Conservation (phyloP, 2,329 filamentous ascomycete species). For the Aspergillus fumigatus region DNA sequence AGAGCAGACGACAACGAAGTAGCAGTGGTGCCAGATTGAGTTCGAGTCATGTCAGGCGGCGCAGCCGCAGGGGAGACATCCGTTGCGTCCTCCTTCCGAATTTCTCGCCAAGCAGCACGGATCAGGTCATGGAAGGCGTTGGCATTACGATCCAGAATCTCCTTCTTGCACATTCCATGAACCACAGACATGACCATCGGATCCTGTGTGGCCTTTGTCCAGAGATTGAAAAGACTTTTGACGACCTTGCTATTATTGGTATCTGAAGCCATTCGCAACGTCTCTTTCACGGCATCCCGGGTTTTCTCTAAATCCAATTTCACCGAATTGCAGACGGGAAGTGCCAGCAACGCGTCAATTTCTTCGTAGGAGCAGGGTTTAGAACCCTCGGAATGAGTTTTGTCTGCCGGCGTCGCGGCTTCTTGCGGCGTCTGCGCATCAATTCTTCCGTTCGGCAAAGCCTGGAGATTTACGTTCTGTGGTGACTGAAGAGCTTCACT, state of each 20-base stretch:
- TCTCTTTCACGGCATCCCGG: conserved; percentile 22
- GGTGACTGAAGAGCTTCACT: not conserved
- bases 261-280: conserved; percentile 25
- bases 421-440: conserved; percentile 10
- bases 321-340: conserved; percentile 18
- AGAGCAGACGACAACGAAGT: conserved; percentile 40
- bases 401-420: conserved; percentile 12
- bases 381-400: conserved; percentile 1
- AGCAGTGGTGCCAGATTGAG: conserved; percentile 25
- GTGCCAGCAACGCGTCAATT: conserved; percentile 14
- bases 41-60: conserved; percentile 12
- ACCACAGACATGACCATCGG: conserved; percentile 28
- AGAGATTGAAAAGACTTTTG: conserved; percentile 25
- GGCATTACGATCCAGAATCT: conserved; percentile 21
- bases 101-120: conserved; percentile 23
- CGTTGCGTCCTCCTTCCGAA: conserved; percentile 11
- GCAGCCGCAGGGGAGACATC: conserved; percentile 2
- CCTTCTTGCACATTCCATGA: conserved; percentile 25
- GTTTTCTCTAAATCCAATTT: conserved; percentile 27
- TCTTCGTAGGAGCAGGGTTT: conserved; percentile 9
- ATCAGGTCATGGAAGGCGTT: conserved; percentile 29
- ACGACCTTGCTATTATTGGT: conserved; percentile 25
- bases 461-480: not conserved
- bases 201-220: conserved; percentile 25
- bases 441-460: conserved; percentile 8